Conservation (phyloP, 139 green algal species). For the Penium margaritaceum region DNA sequence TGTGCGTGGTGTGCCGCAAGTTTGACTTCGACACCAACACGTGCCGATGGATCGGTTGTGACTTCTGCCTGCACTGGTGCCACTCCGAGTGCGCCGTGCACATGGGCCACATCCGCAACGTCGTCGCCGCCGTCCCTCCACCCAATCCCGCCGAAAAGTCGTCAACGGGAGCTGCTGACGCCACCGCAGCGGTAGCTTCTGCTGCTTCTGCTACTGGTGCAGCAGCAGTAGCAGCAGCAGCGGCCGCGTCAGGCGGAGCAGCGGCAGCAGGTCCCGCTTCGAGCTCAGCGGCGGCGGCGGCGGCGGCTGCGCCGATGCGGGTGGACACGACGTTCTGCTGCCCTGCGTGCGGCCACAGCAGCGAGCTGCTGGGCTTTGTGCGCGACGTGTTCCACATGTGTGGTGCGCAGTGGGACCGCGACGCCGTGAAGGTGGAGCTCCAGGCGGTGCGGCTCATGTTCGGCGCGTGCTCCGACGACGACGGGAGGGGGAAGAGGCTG, state of each 20-base stretch:
- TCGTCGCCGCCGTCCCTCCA: too few relatives aligned
- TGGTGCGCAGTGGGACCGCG: constrained; percentile 12
- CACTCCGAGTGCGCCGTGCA: constrained; percentile 36
- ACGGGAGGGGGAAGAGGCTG: constrained; percentile 18
- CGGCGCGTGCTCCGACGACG: background rate
- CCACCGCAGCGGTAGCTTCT: background rate
- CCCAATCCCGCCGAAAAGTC: too few relatives aligned
- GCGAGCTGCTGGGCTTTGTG: constrained; percentile 39
- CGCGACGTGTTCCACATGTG: constrained; percentile 41
- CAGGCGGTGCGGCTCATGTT: constrained; percentile 35
- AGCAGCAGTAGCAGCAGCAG: background rate
- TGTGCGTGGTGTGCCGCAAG: constrained; percentile 40
- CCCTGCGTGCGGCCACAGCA: constrained; percentile 20
- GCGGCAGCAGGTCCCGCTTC: background rate
- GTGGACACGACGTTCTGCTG: constrained; percentile 23
- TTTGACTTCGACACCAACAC: constrained; percentile 43
- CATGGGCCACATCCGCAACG: constrained; percentile 7
- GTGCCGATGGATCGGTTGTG: constrained; percentile 38
- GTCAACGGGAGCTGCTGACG: too few relatives aligned
- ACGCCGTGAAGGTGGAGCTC: constrained; percentile 19
- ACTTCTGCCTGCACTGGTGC: constrained; percentile 41
- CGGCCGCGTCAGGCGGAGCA: background rate
- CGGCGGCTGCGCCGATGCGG: too few relatives aligned
- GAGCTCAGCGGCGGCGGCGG: background rate
- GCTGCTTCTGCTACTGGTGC: background rate